Evolutionary conservation across 192 early-diverging fungal species (phyloP).

Genomic region (Coemansia sp.): DNA sequence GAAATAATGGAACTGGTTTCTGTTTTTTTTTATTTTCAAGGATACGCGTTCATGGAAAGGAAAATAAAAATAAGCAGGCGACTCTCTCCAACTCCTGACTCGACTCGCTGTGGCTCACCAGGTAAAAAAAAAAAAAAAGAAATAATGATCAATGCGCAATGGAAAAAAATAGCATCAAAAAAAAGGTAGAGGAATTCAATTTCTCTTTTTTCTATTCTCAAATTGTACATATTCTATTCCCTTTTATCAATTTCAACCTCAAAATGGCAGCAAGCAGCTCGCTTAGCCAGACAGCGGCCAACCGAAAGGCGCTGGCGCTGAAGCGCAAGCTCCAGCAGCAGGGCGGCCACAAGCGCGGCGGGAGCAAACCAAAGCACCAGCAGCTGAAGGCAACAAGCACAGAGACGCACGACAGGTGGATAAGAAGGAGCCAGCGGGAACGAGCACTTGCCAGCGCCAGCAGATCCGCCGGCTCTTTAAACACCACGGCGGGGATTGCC

Average conservation of each 20-base stretch:
- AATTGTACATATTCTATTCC: background rate
- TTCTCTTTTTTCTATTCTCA: background rate
- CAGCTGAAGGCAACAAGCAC: background rate
- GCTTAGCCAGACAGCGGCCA: background rate
- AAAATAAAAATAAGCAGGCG: too few species aligned
- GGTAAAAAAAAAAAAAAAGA: slow-evolving; percentile 6
- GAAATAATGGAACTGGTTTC: background rate
- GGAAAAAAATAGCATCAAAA: too few species aligned
- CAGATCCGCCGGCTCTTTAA: too few species aligned
- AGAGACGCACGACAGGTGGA: slow-evolving; percentile 1
- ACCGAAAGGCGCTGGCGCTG: slow-evolving; percentile 7
- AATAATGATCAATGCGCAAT: too few species aligned
- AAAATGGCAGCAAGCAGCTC: background rate
- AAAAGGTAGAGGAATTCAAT: too few species aligned
- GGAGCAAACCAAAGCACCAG: background rate
- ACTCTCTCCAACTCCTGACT: background rate
- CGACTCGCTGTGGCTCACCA: background rate
- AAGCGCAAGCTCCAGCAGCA: slow-evolving; percentile 28
- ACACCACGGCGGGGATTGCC: too few species aligned
- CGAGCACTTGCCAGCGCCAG: background rate
- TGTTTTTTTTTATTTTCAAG: background rate
- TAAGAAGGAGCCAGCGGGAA: slow-evolving; percentile 4
- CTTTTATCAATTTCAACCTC: background rate
- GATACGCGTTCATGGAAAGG: background rate
- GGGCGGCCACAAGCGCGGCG: background rate